phyloP scores from a whole-genome alignment of 2,329 filamentous ascomycete species.

The Penicillium palitans region DNA sequence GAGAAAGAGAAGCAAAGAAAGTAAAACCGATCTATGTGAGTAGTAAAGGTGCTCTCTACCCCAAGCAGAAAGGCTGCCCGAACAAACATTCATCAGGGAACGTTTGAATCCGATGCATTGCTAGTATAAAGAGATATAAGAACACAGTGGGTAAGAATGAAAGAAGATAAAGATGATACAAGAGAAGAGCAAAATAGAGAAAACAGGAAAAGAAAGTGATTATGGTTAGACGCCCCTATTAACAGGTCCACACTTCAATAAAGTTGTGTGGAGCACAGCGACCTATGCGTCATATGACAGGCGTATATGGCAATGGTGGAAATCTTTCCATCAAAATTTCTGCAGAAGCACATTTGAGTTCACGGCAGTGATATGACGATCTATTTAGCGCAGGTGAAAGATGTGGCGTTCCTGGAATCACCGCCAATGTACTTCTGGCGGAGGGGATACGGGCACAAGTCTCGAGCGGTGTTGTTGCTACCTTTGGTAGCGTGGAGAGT shows the following conservation, averaged over 20 bases:
- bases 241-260: not conserved
- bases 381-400: not conserved
- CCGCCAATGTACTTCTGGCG: not conserved
- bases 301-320: too few relatives aligned
- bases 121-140: not conserved
- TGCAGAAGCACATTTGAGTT: too few relatives aligned
- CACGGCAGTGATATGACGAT: not conserved
- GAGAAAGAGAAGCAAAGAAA: not conserved
- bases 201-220: not conserved
- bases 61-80: not conserved
- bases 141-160: not conserved
- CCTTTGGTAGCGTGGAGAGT: not conserved
- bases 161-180: not conserved
- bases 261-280: too few relatives aligned
- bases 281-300: too few relatives aligned
- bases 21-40: not conserved
- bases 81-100: not conserved
- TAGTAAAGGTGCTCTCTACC: not conserved
- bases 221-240: not conserved
- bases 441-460: not conserved
- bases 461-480: not conserved
- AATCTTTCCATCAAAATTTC: not conserved
- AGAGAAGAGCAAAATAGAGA: not conserved
- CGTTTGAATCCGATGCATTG: not conserved
- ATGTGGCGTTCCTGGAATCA: not conserved